phyloP scores from a whole-genome alignment of 441 rosid genomes.

The Eutrema salsugineum region DNA sequence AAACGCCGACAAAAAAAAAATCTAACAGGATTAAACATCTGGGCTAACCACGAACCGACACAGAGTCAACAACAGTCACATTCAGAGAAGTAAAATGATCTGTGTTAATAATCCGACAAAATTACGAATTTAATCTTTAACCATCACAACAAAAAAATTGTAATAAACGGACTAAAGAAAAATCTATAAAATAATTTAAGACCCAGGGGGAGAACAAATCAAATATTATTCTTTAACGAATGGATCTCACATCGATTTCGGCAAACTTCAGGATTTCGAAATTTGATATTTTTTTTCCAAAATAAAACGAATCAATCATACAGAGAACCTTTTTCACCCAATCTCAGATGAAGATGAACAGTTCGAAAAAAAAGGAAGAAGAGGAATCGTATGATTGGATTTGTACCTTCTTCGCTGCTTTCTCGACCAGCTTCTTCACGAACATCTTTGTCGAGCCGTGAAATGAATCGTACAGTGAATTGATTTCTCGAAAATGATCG shows the following conservation, averaged over 20 bases:
- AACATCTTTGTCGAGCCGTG: slow-evolving; percentile 42
- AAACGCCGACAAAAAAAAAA: too few relatives aligned
- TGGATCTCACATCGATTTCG: slow-evolving; percentile 27
- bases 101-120: slow-evolving; percentile 7
- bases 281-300: not conserved
- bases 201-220: not conserved
- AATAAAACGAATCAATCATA: not conserved
- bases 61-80: slow-evolving; percentile 3
- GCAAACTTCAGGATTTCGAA: not conserved
- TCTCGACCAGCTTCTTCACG: slow-evolving; percentile 77
- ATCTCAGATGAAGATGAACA: slow-evolving; percentile 22
- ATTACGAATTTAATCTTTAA: not conserved
- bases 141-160: not conserved
- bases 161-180: not conserved
- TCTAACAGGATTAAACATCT: not conserved
- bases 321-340: not conserved
- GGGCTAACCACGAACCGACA: slow-evolving; percentile 25
- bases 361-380: not conserved
- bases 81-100: slow-evolving; percentile 12
- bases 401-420: slow-evolving; percentile 77
- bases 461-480: not conserved
- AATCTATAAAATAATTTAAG: not conserved
- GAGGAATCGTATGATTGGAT: not conserved
- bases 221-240: slow-evolving; percentile 10
- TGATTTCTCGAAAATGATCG: not conserved